Base-by-base conservation (phyloP, 352 stramenopile genomes). In the Pythium graminicola region DNA sequence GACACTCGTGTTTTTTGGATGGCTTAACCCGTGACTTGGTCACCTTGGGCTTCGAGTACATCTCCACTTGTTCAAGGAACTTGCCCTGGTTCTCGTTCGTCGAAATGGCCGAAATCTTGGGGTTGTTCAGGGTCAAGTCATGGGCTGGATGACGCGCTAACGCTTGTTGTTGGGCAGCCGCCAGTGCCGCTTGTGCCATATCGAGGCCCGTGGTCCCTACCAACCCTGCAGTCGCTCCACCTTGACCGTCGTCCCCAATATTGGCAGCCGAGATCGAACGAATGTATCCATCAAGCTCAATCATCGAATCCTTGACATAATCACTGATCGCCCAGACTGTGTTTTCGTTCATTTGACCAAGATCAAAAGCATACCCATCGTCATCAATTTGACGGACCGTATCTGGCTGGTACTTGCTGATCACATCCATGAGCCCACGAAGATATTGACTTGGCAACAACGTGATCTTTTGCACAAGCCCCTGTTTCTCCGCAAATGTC, bases 331-430 rank as follows among this genome's bases (percentile, higher is more conserved):
- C 81, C 75, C 79, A 93, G 32, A 90, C 81, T 0, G 81, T 93
- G 62, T 93, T 93, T 60, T 93, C 81, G 59, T 89, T 88, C 81
- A 93, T 93, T 56, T 90, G 81, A 9, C 81, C 81, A 17, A 93
- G 51, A 43, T 93, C 81, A 32, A 93, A 93, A 10, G 81, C 81
- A 58, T 93, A 93, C n/a, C 79, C 79, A 36, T 93, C 81, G 59
- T 93, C 81, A 51, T 93, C 81, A 44, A 93, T 81, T 66, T 93
- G 79, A 17, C 81, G 81, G 38, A 93, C 81, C 1, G 76, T 93
- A 54, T 93, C 81, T 0, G 80, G 79, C 52, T 93, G 81, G 57
- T 93, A 93, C 65, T 93, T 93, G 66, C 76, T 90, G 57, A 93
- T 93, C 11, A 93, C 80, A 50, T 93, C 81, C 71, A 93, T 90